Conservation (phyloP, 2,329 filamentous ascomycete species). For the Alternaria alternata region DNA sequence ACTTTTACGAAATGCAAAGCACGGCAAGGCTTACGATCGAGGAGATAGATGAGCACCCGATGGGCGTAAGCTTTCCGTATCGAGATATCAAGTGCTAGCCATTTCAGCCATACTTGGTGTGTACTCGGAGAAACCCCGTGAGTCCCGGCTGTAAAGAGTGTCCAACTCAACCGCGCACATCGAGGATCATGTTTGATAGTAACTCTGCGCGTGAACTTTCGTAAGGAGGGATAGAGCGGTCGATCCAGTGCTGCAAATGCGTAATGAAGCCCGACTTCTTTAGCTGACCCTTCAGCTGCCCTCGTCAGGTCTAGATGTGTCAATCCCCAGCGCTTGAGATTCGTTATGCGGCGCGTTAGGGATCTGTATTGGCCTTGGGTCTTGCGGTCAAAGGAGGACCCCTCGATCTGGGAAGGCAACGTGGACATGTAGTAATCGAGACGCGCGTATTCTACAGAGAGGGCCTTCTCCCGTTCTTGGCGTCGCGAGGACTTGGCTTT, state of each 20-base stretch:
- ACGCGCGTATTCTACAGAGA: constrained; percentile 16
- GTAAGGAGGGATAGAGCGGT: constrained; percentile 24
- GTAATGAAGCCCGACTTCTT: constrained; percentile 11
- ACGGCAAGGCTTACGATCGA: constrained; percentile 34
- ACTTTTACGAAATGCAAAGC: constrained; percentile 42
- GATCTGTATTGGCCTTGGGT: constrained; percentile 41
- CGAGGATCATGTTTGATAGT: constrained; percentile 31
- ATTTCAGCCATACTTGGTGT: constrained; percentile 25
- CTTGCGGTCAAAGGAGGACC: constrained; percentile 6
- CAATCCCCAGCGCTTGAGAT: constrained; percentile 21
- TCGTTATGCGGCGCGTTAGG: constrained; percentile 36
- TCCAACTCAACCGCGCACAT: constrained; percentile 18
- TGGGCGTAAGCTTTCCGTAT: constrained; percentile 26
- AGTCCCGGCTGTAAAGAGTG: constrained; percentile 21
- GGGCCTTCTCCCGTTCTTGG: constrained; percentile 7
- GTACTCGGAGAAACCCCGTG: constrained; percentile 2
- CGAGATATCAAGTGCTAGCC: constrained; percentile 27
- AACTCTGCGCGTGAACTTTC: constrained; percentile 24
- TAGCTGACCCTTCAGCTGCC: background rate
- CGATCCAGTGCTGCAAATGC: constrained; percentile 42
- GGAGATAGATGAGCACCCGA: constrained; percentile 40
- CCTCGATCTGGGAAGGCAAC: constrained; percentile 2
- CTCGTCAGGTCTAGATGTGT: constrained; percentile 18
- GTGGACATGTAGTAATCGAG: constrained; percentile 19
- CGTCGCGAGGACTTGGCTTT: background rate